A percentile compares a stretch with the other conserved stretches of the same genome.
Evolutionary conservation across 83 land plant genomes (phyloP).

Genomic region (Picea abies): DNA sequence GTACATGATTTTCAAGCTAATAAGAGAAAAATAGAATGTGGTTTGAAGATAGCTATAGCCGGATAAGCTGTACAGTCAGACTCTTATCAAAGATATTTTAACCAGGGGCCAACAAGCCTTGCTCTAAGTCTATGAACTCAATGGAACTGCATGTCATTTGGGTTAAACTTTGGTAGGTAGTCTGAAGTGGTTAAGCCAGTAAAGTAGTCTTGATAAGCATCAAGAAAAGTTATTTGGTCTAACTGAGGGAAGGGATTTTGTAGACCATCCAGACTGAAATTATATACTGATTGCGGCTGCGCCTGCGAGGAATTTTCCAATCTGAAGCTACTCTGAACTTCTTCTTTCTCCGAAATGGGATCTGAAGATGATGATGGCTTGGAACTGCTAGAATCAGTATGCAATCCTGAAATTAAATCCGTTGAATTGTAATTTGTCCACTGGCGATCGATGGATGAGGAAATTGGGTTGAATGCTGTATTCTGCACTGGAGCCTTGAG

Average conservation of each 20-base stretch:
- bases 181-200: background rate
- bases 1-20: too few relatives aligned
- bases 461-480: background rate
- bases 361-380: conserved; percentile 12
- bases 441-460: background rate
- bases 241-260: conserved; percentile 10
- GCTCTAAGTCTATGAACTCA: background rate
- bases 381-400: conserved; percentile 15
- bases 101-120: background rate
- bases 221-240: conserved; percentile 6
- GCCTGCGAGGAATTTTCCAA: background rate
- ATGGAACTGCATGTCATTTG: background rate
- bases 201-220: conserved; percentile 6
- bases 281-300: background rate
- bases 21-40: too few relatives aligned
- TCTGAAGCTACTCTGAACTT: too few relatives aligned
- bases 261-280: conserved; percentile 13
- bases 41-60: background rate
- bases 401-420: background rate
- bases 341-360: conserved; percentile 11
- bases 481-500: background rate
- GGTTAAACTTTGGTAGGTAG: background rate
- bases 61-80: background rate
- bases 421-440: conserved; percentile 9
- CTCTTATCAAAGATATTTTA: background rate